A percentile compares a stretch with the other conserved stretches of the same genome.
Evolutionary conservation across 108 stramenopile species (phyloP).

Genomic region (Cyclotella cryptica): DNA sequence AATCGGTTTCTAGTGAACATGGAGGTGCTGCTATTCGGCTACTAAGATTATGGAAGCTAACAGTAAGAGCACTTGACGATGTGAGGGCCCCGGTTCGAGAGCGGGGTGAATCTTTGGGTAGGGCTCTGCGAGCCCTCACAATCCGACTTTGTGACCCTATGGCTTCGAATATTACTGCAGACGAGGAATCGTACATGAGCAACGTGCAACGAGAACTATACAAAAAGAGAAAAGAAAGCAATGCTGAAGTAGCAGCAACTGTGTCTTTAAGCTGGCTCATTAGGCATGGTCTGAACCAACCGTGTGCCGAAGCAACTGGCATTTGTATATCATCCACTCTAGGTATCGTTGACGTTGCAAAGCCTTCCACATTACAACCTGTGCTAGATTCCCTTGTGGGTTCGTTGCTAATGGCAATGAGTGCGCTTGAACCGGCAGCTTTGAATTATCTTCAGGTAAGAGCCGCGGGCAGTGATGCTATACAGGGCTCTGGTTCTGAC

Average conservation of each 20-base stretch:
- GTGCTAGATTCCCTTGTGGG: slow-evolving; percentile 79
- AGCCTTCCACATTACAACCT: slow-evolving; percentile 72
- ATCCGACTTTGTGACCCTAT: slow-evolving; percentile 71
- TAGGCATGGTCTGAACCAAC: slow-evolving; percentile 79
- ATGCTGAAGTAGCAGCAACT: slow-evolving; percentile 72
- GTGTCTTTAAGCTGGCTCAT: slow-evolving; percentile 81
- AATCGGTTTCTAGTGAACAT: slow-evolving; percentile 20
- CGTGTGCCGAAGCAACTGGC: slow-evolving; percentile 79
- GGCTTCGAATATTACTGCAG: slow-evolving; percentile 8
- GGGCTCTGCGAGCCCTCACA: slow-evolving; percentile 68
- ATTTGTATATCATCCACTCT: slow-evolving; percentile 78
- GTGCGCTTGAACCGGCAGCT: slow-evolving; percentile 83
- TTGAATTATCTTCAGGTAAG: slow-evolving; percentile 84
- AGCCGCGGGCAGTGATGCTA: slow-evolving; percentile 59
- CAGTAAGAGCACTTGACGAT: slow-evolving; percentile 83
- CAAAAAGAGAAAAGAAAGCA: slow-evolving; percentile 33
- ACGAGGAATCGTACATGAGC: slow-evolving; percentile 43
- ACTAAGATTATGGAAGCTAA: slow-evolving; percentile 72
- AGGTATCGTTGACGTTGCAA: slow-evolving; percentile 73
- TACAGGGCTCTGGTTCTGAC: slow-evolving; percentile 44
- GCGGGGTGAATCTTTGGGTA: slow-evolving; percentile 71
- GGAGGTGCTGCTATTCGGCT: slow-evolving; percentile 67
- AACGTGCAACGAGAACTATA: slow-evolving; percentile 35
- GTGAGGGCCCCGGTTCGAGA: slow-evolving; percentile 78
- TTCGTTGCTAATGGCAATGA: slow-evolving; percentile 81